Percentiles rank a stretch among this genome's conserved stretches.
Conservation (phyloP, 2,329 filamentous ascomycete species). For the Blastomyces percursus region DNA sequence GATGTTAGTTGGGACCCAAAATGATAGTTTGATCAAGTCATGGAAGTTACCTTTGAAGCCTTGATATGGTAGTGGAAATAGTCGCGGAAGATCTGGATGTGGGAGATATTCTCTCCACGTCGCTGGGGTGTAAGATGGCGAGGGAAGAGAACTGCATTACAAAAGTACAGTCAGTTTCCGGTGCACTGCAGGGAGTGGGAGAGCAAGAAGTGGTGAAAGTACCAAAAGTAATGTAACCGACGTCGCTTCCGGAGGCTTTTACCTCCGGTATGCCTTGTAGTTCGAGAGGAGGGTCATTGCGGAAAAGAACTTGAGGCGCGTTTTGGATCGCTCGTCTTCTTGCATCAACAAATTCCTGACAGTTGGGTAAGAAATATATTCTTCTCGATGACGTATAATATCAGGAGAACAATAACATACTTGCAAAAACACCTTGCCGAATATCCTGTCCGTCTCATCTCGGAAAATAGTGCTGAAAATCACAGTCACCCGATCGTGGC, state of each 20-base stretch:
- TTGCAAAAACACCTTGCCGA: constrained; percentile 95
- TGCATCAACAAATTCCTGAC: constrained; percentile 85
- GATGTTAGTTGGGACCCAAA: constrained; percentile 1
- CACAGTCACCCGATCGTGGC: constrained; percentile 92
- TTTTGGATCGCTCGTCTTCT: constrained; percentile 89
- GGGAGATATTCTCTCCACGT: constrained; percentile 90
- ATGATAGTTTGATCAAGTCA: neutral
- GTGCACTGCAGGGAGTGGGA: neutral
- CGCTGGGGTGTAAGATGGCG: constrained; percentile 83
- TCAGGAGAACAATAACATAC: constrained; percentile 17
- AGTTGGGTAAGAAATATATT: neutral
- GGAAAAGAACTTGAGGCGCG: constrained; percentile 92
- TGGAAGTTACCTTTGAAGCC: constrained; percentile 65
- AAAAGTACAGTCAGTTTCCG: constrained; percentile 8
- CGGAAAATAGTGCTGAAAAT: constrained; percentile 98
- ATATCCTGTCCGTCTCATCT: constrained; percentile 94
- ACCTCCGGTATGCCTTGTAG: constrained; percentile 80
- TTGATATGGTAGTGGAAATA: constrained; percentile 99
- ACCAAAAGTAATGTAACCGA: constrained; percentile 99
- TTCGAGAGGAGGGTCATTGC: constrained; percentile 87
- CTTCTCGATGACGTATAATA: neutral
- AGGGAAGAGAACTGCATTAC: constrained; percentile 70
- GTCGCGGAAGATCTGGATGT: constrained; percentile 99
- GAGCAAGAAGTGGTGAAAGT: constrained; percentile 21
- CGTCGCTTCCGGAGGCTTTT: constrained; percentile 62